Evolutionary conservation across 768 basidiomycete genomes (phyloP), one percentile per base, ranked within the genome.

Genomic region (Megacollybia marginata): DNA sequence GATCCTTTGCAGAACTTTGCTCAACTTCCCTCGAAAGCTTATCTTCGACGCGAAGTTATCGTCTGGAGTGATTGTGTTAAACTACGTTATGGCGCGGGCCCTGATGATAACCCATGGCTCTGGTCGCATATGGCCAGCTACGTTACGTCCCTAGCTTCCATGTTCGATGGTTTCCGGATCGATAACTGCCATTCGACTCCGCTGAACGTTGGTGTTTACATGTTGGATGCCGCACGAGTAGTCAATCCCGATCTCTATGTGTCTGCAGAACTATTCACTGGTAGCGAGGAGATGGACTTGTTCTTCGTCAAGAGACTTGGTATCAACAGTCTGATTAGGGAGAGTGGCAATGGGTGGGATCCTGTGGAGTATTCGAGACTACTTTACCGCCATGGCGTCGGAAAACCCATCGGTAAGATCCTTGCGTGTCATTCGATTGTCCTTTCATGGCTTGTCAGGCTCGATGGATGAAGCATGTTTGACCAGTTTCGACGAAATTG

Each of bases 121-220:
- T 99, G 96, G 96, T 63, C 78, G 33, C 85, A 92, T 66, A 97
- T 98, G 82, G 84, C 76, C 10, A 69, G 73, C 48, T 98, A 99
- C 57, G 89, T 93, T 50, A 76, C 74, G 45, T 74, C 75, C 9
- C 83, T 98, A 23, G 96, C 95, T 0, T 69, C 68, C 35, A 77
- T 79, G 8, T 99, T 97, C 62, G 88, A 97, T 52, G 96, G 96
- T 9, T 99, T 99, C 78, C 82, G 96, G 28, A 86, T 99, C 58
- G 96, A 99, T 68, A 99, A 99, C 62, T 96, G 92, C 54, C 95
- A 99, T 67, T 98, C 95, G 4, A 99, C 96, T 0, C 96, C 96
- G 12, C 68, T 98, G 33, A 82, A 91, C 55, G 92, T 98, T n/a
- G 96, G 96, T n/a, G 85, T 85, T n/a, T 73, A 75, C 42, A 84